phyloP scores from a whole-genome alignment of 2,329 filamentous ascomycete genomes.

The Pezicula neosporulosa region DNA sequence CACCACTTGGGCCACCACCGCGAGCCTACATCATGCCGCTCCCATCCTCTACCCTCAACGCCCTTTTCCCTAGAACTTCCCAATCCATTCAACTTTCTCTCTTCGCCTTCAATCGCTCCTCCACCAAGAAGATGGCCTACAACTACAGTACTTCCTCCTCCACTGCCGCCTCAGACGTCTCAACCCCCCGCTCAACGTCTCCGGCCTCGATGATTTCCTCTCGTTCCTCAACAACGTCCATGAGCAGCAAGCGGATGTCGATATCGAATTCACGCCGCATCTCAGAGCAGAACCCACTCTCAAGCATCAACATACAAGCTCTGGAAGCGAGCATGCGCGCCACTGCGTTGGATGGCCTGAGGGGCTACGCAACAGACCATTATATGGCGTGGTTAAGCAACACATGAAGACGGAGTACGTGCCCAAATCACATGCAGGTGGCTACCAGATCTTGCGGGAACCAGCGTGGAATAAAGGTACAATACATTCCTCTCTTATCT shows the following conservation, averaged over 20 bases:
- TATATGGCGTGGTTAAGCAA: slow-evolving; percentile 56
- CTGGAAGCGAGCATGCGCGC: slow-evolving; percentile 60
- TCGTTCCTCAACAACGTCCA: slow-evolving; percentile 9
- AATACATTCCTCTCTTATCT: slow-evolving; percentile 17
- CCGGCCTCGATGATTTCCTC: slow-evolving; percentile 4
- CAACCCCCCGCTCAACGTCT: slow-evolving; percentile 6
- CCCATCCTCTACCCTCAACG: too few species aligned
- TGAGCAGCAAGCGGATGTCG: slow-evolving; percentile 22
- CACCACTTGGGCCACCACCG: too few species aligned
- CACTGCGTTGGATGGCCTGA: slow-evolving; percentile 55
- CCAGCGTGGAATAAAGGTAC: slow-evolving; percentile 65
- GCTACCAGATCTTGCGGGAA: slow-evolving; percentile 59
- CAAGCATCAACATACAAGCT: slow-evolving; percentile 50
- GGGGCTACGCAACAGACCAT: slow-evolving; percentile 55
- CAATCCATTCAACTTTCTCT: background rate
- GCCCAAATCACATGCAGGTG: slow-evolving; percentile 46
- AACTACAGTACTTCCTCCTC: slow-evolving; percentile 1
- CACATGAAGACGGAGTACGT: slow-evolving; percentile 50
- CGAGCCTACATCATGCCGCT: too few species aligned
- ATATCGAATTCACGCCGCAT: slow-evolving; percentile 20
- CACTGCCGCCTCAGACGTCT: background rate
- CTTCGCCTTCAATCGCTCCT: background rate
- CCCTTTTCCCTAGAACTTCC: too few species aligned
- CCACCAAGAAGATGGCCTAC: background rate
- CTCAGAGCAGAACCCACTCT: slow-evolving; percentile 44